phyloP scores from a whole-genome alignment of 129 eudicot species.

The Flaveria brownii region DNA sequence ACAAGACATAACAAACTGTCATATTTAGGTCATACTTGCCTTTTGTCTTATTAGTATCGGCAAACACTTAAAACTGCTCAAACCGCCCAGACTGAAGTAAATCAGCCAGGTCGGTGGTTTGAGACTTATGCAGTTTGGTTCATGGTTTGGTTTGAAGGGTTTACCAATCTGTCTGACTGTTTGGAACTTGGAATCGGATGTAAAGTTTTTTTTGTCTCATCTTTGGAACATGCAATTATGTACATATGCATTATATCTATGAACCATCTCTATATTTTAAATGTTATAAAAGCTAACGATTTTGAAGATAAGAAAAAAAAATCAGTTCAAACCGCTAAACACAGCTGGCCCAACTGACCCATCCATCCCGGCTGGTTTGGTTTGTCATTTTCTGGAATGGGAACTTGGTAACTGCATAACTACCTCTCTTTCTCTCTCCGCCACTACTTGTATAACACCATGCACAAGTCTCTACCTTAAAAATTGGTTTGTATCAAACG shows the following conservation, averaged over 20 bases:
- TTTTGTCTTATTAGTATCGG: not conserved
- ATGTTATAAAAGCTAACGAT: not conserved
- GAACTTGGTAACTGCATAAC: no score
- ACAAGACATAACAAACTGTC: not conserved
- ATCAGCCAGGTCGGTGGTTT: not conserved
- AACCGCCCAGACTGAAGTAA: not conserved
- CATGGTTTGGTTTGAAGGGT: not conserved
- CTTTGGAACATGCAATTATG: not conserved
- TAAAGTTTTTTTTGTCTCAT: not conserved
- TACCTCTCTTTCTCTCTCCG: no score
- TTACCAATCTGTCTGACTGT: not conserved
- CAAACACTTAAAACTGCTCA: not conserved
- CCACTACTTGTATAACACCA: no score
- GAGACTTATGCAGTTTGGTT: not conserved
- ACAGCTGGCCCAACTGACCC: no score
- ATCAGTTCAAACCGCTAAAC: no score
- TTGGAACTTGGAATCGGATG: not conserved
- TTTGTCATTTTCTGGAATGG: no score
- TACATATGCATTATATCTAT: no score
- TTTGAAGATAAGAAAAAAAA: not conserved
- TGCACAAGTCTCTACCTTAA: no score
- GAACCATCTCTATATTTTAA: no score
- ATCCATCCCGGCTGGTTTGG: no score
- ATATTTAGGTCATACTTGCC: not conserved
- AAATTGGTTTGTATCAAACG: no score